Base-by-base conservation (phyloP, 495 filamentous ascomycete genomes). In the Aspergillus incahuasiensis region DNA sequence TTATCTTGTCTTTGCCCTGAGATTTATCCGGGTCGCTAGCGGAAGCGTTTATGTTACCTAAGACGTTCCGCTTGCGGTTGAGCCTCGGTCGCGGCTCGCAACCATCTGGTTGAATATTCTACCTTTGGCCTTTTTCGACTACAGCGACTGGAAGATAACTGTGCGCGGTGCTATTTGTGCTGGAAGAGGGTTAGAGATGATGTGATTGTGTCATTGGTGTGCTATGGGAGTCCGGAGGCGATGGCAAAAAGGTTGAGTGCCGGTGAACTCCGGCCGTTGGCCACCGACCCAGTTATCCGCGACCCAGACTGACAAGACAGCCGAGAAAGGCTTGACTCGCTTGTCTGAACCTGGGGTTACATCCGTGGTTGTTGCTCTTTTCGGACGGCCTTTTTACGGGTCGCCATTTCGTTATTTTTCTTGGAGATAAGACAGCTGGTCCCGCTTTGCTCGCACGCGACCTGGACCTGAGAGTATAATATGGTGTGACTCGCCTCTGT, bases 311-410 rank as follows among this genome's bases (percentile, higher is more conserved):
- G 48, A 50, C 59, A 60, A 58, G 49, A 54, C 52, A 25, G 57
- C 56, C 54, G 56, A 59, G 49, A 39, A 54, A 59, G 48, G 64
- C 64, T 63, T 60, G 60, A 56, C 59, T 62, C 57, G 57, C 58
- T 57, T 57, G 60, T 49, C 49, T 54, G 59, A 56, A 57, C 35
- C 56, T 62, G 66, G 62, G 71, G 69, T 74, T 71, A 69, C 71
- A 69, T 69, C 52, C 63, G 61, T 58, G 57, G 59, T 45, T 46
- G 28, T 21, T 30, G 40, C 55, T 46, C 49, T 54, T 46, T 32
- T 58, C 25, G 35, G 41, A 55, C 46, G 21, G n/a, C 8, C 8
- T 42, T 52, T 35, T 19, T 16, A 18, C 38, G 50, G 52, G 43
- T 47, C 58, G 32, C 43, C 32, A 48, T 45, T 58, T 56, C 21